These are phyloP conservation scores for Oxalis stricta DNA, from an alignment of 441 rosid genomes.

Conservation along the genomic window DNA sequence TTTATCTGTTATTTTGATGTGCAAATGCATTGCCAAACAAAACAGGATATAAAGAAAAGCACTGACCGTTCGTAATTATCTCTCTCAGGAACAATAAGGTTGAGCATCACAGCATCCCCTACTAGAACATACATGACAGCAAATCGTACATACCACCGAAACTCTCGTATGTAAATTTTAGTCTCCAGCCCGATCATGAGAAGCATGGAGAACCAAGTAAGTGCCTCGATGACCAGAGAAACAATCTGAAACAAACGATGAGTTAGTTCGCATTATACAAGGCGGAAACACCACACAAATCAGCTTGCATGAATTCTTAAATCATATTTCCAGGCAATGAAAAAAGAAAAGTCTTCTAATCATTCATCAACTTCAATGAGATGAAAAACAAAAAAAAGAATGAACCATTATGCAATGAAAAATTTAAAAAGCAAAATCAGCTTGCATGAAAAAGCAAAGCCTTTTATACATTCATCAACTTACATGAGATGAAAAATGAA, in stretches of 20 bases:
- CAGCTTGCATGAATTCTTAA: too few species aligned
- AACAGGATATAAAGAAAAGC: background rate
- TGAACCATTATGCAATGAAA: too few species aligned
- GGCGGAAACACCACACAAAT: background rate
- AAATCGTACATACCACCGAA: slow-evolving; percentile 85
- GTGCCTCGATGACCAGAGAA: slow-evolving; percentile 48
- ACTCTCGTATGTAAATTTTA: slow-evolving; percentile 56
- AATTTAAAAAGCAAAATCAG: too few species aligned
- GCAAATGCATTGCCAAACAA: background rate
- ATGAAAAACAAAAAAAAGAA: background rate
- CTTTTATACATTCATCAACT: too few species aligned
- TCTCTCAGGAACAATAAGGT: slow-evolving; percentile 43
- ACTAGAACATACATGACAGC: slow-evolving; percentile 70
- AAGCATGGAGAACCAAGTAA: slow-evolving; percentile 81
- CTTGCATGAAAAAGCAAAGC: too few species aligned
- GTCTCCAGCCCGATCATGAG: slow-evolving; percentile 68
- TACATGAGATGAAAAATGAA: too few species aligned
- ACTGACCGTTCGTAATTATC: too few species aligned
- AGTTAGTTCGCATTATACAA: slow-evolving; percentile 3
- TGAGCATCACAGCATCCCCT: slow-evolving; percentile 75
- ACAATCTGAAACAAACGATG: slow-evolving; percentile 30
- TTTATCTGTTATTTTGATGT: too few species aligned
- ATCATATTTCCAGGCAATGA: too few species aligned
- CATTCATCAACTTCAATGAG: too few species aligned
- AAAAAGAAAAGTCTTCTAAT: too few species aligned